Base-by-base conservation (phyloP, 2,329 filamentous ascomycete genomes). In the Fusarium proliferatum region DNA sequence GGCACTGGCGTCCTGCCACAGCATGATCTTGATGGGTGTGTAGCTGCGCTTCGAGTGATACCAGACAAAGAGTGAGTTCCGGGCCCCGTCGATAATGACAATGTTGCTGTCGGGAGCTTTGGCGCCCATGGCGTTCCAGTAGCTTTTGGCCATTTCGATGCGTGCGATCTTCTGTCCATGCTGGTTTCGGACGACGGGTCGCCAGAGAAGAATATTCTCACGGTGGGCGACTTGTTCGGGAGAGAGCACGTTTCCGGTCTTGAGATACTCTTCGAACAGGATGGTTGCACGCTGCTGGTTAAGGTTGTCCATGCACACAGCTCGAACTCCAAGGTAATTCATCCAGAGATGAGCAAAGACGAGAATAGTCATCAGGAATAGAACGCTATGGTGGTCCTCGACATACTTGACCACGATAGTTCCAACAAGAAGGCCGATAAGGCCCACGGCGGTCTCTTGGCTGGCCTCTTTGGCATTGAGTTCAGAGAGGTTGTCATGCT, bases 391-490 rank as follows among this genome's bases (percentile, higher is more conserved):
- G 63, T 91, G 90, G 55, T 91, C 90, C 58, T 93, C 89, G 28
- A 98, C 90, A 71, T 89, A 86, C 39, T 93, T 92, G 23, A 98
- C 93, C 19, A 97, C 91, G 5, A 97, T 68, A 53, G 92, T 96
- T 2, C 96, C 96, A 19, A 89, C 90, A 58, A 97, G 87, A 89
- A 98, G 95, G 5, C 96, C 96, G 39, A 97, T 71, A 33, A 98
- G 86, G 5, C 94, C 96, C 64, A 99, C 94, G 26, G 97, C 91
- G 0, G 96, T 98, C 83, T 98, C 96, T 84, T 98, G 96, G 74
- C 94, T 97, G 17, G 95, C 95, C 80, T 98, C 96, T 88, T 97
- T 91, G 64, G 96, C 95, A 83, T 98, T 98, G 64, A 99, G 87
- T 81, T 98, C 96, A 4, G 94, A 96, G 49, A 98, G 84, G 81